Evolutionary conservation across 2,329 filamentous ascomycete genomes (phyloP).

Genomic region (Colletotrichum melonis): DNA sequence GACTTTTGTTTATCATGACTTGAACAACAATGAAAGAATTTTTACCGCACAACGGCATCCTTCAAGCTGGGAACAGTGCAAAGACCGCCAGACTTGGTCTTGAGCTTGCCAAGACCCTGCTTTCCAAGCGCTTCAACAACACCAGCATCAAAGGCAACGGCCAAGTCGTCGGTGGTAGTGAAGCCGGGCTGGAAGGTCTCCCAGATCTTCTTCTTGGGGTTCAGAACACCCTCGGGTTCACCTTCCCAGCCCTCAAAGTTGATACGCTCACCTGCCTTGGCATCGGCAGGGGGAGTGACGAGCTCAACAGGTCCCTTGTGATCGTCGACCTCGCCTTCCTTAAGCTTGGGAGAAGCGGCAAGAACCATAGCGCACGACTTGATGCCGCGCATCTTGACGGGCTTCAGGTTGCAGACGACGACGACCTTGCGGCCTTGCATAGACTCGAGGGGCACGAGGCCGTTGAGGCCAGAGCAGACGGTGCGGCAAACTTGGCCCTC

Average conservation of each 20-base stretch:
- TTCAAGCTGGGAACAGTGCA: conserved; percentile 87
- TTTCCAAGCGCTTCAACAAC: conserved; percentile 82
- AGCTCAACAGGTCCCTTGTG: conserved; percentile 94
- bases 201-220: conserved; percentile 99
- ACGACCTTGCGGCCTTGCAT: conserved; percentile 98
- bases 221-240: conserved; percentile 91
- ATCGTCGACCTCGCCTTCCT: conserved; percentile 85
- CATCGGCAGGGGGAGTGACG: conserved; percentile 81
- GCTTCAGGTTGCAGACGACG: conserved; percentile 97
- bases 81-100: conserved; percentile 80
- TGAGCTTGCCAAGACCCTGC: conserved; percentile 74
- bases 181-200: conserved; percentile 97
- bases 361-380: conserved; percentile 89
- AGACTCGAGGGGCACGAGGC: conserved; percentile 89
- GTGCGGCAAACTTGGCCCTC: conserved; percentile 93
- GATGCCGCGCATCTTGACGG: conserved; percentile 96
- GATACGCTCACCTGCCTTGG: conserved; percentile 86
- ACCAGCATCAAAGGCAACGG: conserved; percentile 87
- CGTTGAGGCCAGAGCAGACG: conserved; percentile 96
- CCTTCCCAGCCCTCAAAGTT: conserved; percentile 96
- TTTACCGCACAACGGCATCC: conserved; percentile 82
- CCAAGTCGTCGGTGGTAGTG: conserved; percentile 83
- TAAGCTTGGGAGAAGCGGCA: conserved; percentile 86
- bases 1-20: conserved; percentile 19
- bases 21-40: neutral